Conservation (phyloP, 805 yeast genomes). For the Kodamaea kakaduensis region DNA sequence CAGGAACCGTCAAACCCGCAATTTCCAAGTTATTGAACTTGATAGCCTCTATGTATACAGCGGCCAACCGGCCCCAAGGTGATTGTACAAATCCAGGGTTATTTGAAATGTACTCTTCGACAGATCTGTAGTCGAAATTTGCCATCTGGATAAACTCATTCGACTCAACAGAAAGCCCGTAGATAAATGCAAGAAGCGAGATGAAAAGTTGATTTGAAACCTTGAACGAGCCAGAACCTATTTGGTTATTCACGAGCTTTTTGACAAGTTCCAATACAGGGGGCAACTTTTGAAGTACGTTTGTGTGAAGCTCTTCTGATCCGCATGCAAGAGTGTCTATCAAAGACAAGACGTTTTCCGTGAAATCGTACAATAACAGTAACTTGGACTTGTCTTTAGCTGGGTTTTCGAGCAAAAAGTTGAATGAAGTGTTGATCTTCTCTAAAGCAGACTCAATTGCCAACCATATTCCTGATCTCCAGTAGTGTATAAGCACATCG, state of each 20-base stretch:
- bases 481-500: constrained; percentile 66
- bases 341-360: constrained; percentile 71
- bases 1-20: constrained; percentile 10
- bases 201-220: constrained; percentile 46
- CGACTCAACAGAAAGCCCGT: constrained; percentile 60
- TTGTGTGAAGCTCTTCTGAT: constrained; percentile 46
- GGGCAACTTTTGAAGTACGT: constrained; percentile 45
- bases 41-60: constrained; percentile 37
- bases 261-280: constrained; percentile 36
- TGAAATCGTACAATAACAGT: constrained; percentile 55
- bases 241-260: constrained; percentile 33
- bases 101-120: constrained; percentile 15
- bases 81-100: constrained; percentile 12
- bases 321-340: constrained; percentile 62
- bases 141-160: constrained; percentile 44
- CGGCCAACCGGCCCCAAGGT: constrained; percentile 6
- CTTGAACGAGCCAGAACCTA: constrained; percentile 20
- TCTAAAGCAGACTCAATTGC: constrained; percentile 49
- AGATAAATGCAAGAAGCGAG: constrained; percentile 52
- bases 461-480: constrained; percentile 78
- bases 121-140: constrained; percentile 13
- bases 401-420: constrained; percentile 30
- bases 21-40: constrained; percentile 39
- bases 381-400: constrained; percentile 39
- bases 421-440: constrained; percentile 49